Evolutionary conservation across 73 alveolate species (phyloP).

Genomic region (Stentor coeruleus): DNA sequence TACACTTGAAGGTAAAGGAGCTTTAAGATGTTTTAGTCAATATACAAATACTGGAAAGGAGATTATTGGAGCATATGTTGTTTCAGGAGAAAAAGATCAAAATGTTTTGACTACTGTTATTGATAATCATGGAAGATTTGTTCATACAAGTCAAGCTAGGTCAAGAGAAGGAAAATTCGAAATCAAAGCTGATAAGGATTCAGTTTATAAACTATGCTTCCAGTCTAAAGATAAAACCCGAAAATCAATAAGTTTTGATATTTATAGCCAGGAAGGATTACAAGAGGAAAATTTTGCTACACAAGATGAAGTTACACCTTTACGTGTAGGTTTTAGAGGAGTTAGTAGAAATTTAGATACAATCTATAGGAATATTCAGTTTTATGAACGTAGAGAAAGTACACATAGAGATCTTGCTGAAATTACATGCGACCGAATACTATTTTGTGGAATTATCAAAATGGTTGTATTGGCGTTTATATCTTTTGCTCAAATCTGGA

Average conservation of each 20-base stretch:
- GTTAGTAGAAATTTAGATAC: background rate
- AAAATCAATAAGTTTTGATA: background rate
- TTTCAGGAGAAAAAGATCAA: background rate
- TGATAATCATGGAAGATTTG: background rate
- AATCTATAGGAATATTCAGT: background rate
- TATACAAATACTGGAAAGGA: background rate
- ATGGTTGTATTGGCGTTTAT: no score
- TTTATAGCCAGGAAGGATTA: background rate
- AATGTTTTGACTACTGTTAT: background rate
- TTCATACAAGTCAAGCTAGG: background rate
- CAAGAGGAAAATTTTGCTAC: background rate
- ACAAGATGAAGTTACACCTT: background rate
- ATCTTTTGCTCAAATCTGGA: no score
- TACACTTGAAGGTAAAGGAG: slow-evolving; percentile 5
- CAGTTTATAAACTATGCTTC: background rate
- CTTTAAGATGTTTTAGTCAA: background rate
- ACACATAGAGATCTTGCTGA: no score
- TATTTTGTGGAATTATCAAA: no score
- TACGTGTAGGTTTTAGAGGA: background rate
- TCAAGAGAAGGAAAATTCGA: slow-evolving; percentile 2
- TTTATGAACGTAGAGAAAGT: background rate
- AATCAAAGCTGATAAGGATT: background rate
- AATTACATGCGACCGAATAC: no score
- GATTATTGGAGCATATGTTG: background rate
- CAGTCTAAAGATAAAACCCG: background rate